Base-by-base conservation (phyloP, 345 rosid genomes). In the Rhizophora mangle region DNA sequence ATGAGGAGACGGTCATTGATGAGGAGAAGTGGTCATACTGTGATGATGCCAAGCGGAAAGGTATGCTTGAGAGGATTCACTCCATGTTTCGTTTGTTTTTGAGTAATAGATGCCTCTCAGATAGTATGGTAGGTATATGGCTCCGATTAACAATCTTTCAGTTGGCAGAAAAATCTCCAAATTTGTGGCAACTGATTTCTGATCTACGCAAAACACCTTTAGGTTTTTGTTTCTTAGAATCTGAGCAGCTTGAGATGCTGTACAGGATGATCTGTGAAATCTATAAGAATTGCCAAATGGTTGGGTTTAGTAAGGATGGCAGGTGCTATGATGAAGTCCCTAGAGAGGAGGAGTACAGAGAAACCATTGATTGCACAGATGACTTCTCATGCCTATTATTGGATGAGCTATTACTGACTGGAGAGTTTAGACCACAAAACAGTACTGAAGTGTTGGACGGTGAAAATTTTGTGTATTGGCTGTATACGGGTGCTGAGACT, bases 311-410 rank as follows among this genome's bases (percentile, higher is more conserved):
- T 26, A n/a, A 54, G 49, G 10, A 11, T 18, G 13, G 46, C 2
- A 9, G 20, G 1, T 6, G 37, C 37, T 34, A 62, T 6, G 61
- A 31, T 31, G 61, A 61, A 16, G 18, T 10, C 6, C 19, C 4
- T 18, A 4, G 37, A 32, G 34, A 13, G 32, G 53, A 34, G 26
- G 26, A 13, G 27, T 51, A 63, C 22, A n/a, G 36, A 15, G 63
- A 63, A 31, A 55, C 26, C 32, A 29, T 71, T 29, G 22, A 1
- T 29, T 63, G 55, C 22, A 64, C 13, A 29, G 8, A n/a, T 27
- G 74, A 43, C 36, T 29, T 43, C 20, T 6, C 63, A n/a, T 63
- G 19, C 24, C 47, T 64, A n/a, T 20, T 71, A 39, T 47, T 64
- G 74, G 58, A 57, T 5, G 68, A 55, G 30, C 39, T 6, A 39